Evolutionary conservation across 2,329 filamentous ascomycete genomes (phyloP).

Genomic region (Ceratocystis ficicola): DNA sequence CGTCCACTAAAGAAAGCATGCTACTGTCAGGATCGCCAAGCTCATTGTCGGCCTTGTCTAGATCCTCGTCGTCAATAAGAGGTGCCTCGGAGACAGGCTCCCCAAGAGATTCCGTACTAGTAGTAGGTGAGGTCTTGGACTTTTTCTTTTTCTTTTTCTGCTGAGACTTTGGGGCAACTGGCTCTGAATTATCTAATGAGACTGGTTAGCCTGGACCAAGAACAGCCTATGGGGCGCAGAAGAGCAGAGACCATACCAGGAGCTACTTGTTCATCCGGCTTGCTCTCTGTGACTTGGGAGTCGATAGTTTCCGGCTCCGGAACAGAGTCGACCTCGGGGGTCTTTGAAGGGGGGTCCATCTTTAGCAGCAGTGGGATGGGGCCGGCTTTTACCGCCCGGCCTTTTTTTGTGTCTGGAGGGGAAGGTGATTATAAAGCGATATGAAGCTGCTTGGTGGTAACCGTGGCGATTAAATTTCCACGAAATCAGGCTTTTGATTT

Average conservation of each 20-base stretch:
- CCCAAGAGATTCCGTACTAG: background rate
- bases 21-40: background rate
- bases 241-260: background rate
- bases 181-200: background rate
- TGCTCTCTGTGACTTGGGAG: background rate
- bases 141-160: conserved; percentile 20
- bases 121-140: conserved; percentile 13
- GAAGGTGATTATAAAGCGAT: background rate
- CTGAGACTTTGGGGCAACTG: conserved; percentile 4
- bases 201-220: background rate
- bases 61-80: background rate
- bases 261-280: background rate
- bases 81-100: conserved; percentile 1
- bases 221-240: background rate
- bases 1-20: background rate
- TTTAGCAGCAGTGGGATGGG: background rate
- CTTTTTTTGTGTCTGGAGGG: background rate
- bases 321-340: background rate
- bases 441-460: too few species aligned
- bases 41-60: background rate
- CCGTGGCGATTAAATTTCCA: background rate
- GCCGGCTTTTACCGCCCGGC: background rate
- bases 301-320: background rate
- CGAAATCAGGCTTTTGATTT: background rate
- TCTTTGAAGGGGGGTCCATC: background rate